Evolutionary conservation across 2,329 filamentous ascomycete genomes (phyloP).

Genomic region (Proliferodiscus dingleyae): DNA sequence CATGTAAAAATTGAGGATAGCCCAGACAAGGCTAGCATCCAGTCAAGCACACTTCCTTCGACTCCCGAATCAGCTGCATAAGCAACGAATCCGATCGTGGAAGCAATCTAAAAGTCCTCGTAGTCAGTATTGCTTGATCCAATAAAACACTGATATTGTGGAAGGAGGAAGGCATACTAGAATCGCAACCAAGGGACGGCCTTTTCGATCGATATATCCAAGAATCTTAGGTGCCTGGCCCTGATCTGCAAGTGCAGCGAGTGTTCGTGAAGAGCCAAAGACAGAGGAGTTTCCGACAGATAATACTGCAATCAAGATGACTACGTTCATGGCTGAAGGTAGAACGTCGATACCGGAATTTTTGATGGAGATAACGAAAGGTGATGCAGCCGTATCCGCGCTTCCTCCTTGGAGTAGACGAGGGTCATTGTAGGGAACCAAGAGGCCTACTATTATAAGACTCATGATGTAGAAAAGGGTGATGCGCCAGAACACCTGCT

Average conservation of each 20-base stretch:
- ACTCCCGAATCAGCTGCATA: constrained; percentile 64
- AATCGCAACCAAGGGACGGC: constrained; percentile 74
- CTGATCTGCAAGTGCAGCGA: constrained; percentile 85
- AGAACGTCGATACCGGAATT: constrained; percentile 77
- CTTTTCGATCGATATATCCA: constrained; percentile 76
- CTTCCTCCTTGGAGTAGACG: constrained; percentile 55
- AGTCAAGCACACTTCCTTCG: constrained; percentile 61
- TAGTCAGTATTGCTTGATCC: too few relatives aligned
- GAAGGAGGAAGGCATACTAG: too few relatives aligned
- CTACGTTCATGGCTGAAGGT: constrained; percentile 88
- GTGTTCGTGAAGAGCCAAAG: constrained; percentile 84
- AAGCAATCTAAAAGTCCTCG: too few relatives aligned
- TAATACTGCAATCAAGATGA: constrained; percentile 85
- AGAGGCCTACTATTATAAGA: constrained; percentile 72
- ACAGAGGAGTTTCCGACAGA: constrained; percentile 90
- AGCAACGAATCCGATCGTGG: constrained; percentile 65
- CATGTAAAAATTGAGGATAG: constrained; percentile 74
- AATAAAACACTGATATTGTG: too few relatives aligned
- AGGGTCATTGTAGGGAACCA: constrained; percentile 68
- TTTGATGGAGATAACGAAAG: constrained; percentile 88
- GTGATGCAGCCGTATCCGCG: constrained; percentile 71
- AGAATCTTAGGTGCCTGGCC: constrained; percentile 73
- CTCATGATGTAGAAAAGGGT: constrained; percentile 85
- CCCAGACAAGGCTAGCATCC: constrained; percentile 73
- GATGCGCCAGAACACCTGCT: constrained; percentile 95